These are phyloP conservation scores for Epithele typhae DNA, from an alignment of 768 basidiomycete genomes.

Conservation along the genomic window DNA sequence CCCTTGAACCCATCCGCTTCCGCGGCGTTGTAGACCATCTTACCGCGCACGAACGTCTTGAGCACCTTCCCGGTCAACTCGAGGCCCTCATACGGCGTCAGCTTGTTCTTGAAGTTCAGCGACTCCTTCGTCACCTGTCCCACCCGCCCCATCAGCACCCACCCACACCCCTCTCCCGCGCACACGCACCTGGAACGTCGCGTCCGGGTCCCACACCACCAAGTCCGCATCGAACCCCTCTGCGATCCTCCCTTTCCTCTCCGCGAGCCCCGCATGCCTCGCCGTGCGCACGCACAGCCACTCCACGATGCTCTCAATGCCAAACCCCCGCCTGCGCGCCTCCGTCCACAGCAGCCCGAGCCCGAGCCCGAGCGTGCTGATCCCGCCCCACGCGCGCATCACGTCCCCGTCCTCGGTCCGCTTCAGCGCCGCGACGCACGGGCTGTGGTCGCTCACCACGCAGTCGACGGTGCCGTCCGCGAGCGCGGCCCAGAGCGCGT, in stretches of 20 bases:
- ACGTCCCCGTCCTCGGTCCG: slow-evolving; percentile 71
- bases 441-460: slow-evolving; percentile 95
- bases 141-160: slow-evolving; percentile 7
- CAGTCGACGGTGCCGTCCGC: slow-evolving; percentile 82
- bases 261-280: slow-evolving; percentile 67
- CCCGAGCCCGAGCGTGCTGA: slow-evolving; percentile 87
- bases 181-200: slow-evolving; percentile 35
- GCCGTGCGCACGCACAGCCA: slow-evolving; percentile 79
- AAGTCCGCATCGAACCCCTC: slow-evolving; percentile 85
- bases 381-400: slow-evolving; percentile 93
- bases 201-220: slow-evolving; percentile 73
- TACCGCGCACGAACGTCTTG: slow-evolving; percentile 77
- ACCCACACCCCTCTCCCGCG: not conserved
- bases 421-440: slow-evolving; percentile 82
- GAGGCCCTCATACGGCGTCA: slow-evolving; percentile 85
- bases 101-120: slow-evolving; percentile 89
- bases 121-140: slow-evolving; percentile 65
- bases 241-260: slow-evolving; percentile 65
- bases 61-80: slow-evolving; percentile 66
- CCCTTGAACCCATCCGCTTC: slow-evolving; percentile 26
- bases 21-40: slow-evolving; percentile 51
- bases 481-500: slow-evolving; percentile 77
- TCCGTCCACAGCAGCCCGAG: slow-evolving; percentile 90
- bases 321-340: slow-evolving; percentile 52
- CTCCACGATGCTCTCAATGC: slow-evolving; percentile 57